Percentiles rank a stretch among this genome's conserved stretches.
Evolutionary conservation across 768 basidiomycete genomes (phyloP).

Genomic region (Mycena crocata): DNA sequence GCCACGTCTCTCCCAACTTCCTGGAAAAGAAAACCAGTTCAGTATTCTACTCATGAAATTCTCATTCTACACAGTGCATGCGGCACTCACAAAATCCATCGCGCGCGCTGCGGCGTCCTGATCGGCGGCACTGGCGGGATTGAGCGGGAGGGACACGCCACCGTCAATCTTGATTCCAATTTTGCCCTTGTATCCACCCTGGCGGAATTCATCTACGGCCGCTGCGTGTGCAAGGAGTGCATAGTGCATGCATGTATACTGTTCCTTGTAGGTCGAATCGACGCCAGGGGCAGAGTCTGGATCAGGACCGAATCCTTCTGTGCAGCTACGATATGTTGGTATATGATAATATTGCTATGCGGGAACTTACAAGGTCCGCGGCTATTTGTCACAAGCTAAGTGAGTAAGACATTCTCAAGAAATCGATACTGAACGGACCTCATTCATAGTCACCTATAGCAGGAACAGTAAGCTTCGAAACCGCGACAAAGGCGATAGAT

Average conservation of each 20-base stretch:
- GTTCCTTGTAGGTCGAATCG: constrained; percentile 18
- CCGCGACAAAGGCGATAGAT: background rate
- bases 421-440: constrained; percentile 18
- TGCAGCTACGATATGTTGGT: constrained; percentile 17
- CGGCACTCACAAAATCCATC: constrained; percentile 34
- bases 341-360: background rate
- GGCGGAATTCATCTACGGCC: constrained; percentile 34
- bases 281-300: constrained; percentile 30
- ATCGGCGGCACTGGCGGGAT: constrained; percentile 27
- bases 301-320: constrained; percentile 30
- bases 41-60: background rate
- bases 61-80: background rate
- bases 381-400: constrained; percentile 1
- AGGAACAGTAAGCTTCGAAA: background rate
- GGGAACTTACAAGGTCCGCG: constrained; percentile 31
- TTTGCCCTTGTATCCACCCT: constrained; percentile 31
- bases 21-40: background rate
- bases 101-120: constrained; percentile 28
- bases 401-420: too few species aligned
- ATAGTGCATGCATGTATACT: constrained; percentile 32
- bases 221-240: constrained; percentile 33
- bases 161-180: constrained; percentile 35
- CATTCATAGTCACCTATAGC: constrained; percentile 32
- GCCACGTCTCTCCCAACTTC: constrained; percentile 34
- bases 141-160: constrained; percentile 27